Evolutionary conservation across 2,329 filamentous ascomycete species (phyloP), one percentile per base, ranked within the genome.

Genomic region (Fusarium paranaense): DNA sequence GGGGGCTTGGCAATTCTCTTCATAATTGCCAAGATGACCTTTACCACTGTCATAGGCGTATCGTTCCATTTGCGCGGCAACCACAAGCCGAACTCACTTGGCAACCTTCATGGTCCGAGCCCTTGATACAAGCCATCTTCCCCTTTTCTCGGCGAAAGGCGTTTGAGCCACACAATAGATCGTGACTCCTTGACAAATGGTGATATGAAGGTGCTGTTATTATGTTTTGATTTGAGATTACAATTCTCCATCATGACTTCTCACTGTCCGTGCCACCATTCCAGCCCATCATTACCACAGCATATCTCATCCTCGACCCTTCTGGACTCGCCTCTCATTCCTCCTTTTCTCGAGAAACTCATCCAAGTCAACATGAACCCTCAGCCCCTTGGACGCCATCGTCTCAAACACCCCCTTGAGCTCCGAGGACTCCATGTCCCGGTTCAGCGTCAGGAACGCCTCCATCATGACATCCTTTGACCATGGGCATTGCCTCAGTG

Each of bases 311-410:
- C 25, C 25, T 32, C 47, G n/a, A 50, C 66, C 62, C 59, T 62
- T 73, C 27, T 45, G 56, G 18, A 5, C 40, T 63, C 47, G 58
- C 40, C 62, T 78, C 42, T 69, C 72, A 38, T 62, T 74, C 30
- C 79, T 78, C 77, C 82, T 84, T 40, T 74, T 74, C 54, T 80
- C 81, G 54, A 86, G 72, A 74, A 86, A 87, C 62, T 86, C 87
- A 1, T 88, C 87, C 77, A 89, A 75, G 42, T 90, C 88, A 6
- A 88, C 81, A 71, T 88, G 86, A 0, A 89, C 79, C 27, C 88
- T 80, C 54, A 89, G 52, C 0, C 88, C 87, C 80, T 87, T 89
- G 6, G 83, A 81, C 20, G 78, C 81, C 81, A 90, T 85, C 2
- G 84, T 86, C 42, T 83, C 81, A 66, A 86, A 87, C 14, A 89